Base-by-base conservation (phyloP, 2,329 filamentous ascomycete species). In the Ampelomyces quisqualis region DNA sequence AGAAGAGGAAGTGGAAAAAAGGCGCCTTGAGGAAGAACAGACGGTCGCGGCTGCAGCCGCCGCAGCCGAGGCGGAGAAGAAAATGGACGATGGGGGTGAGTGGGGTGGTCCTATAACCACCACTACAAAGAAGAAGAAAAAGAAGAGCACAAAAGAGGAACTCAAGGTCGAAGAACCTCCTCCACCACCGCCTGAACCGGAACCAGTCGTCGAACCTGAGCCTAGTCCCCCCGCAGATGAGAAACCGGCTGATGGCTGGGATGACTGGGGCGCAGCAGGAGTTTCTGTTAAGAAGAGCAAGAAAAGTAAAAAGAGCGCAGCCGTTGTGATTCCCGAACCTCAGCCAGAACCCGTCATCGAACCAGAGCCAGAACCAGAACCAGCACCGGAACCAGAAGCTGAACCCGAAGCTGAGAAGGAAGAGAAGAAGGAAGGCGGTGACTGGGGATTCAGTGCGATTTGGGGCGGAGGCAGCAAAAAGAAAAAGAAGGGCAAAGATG, bases 401-500 rank as follows among this genome's bases (percentile, higher is more conserved):
- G n/a, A n/a, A n/a, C n/a, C n/a, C n/a, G n/a, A n/a, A n/a, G n/a
- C n/a, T n/a, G n/a, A n/a, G n/a, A n/a, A n/a, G 37, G 61, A 62
- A 18, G 64, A 65, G 31, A 55, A 57, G 36, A 60, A 60, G 27
- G 62, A 60, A 17, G 51, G 57, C 32, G 58, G 50, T 13, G 61
- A 65, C 22, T 70, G 65, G 64, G 60, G 66, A 3, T 53, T 67
- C 20, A 55, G 65, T 38, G 57, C 62, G 49, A 48, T 69, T 53
- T 60, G 71, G 71, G 58, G 69, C 58, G 60, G n/a, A n/a, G n/a
- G 61, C 9, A 44, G 53, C 45, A 76, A 74, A 53, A 76, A 75
- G 52, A 73, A 75, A 49, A 76, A 75, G 54, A 73, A 69, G 43
- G 65, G 65, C 22, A 69, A 70, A 40, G 58, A 56, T 26, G 49